Conservation (phyloP, 139 green algal species). For the Parachlorella kessleri region DNA sequence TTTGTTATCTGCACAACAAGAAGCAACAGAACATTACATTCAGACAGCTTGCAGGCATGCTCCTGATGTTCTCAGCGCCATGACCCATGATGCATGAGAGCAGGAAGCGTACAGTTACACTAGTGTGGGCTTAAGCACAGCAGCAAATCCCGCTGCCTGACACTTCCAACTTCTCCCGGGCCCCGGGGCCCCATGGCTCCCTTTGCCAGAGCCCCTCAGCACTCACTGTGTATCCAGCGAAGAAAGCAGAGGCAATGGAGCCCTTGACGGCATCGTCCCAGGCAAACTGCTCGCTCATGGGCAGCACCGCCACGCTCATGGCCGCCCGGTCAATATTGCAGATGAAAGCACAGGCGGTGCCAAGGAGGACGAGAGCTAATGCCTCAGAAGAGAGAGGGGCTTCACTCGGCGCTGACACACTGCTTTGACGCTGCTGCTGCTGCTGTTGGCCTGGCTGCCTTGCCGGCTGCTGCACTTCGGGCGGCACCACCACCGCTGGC, state of each 20-base stretch:
- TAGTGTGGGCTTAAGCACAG: too few species aligned
- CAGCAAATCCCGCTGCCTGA: too few species aligned
- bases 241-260: constrained; percentile 68
- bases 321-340: constrained; percentile 76
- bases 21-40: too few species aligned
- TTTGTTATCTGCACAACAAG: constrained; percentile 69
- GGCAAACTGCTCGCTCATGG: constrained; percentile 66
- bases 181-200: too few species aligned
- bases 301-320: constrained; percentile 78
- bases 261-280: constrained; percentile 79
- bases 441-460: not conserved
- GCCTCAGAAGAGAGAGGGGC: not conserved
- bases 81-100: too few species aligned
- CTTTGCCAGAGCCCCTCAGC: too few species aligned
- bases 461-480: too few species aligned
- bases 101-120: too few species aligned
- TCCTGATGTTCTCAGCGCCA: too few species aligned
- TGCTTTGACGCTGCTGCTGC: constrained; percentile 1
- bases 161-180: too few species aligned
- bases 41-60: too few species aligned
- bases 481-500: too few species aligned
- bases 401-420: not conserved
- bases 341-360: constrained; percentile 56
- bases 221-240: constrained; percentile 67
- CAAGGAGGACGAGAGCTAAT: constrained; percentile 35